Conservation (phyloP, 1,284 basidiomycete species). For the Polyporus tsugae region DNA sequence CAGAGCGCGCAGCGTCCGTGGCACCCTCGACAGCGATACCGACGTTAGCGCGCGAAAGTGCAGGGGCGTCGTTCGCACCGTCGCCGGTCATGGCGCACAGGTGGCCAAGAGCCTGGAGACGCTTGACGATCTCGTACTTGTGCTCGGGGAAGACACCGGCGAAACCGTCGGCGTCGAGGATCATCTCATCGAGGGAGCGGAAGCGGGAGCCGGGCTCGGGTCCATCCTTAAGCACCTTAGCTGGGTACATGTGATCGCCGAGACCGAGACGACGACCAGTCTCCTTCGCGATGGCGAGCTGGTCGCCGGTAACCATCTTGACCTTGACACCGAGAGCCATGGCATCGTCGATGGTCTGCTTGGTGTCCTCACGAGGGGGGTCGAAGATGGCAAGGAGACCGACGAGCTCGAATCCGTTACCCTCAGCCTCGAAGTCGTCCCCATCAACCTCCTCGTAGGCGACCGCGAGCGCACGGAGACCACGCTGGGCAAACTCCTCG, state of each 20-base stretch:
- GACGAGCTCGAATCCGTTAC: conserved; percentile 96
- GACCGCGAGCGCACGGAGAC: conserved; percentile 97
- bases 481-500: conserved; percentile 94
- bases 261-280: conserved; percentile 97
- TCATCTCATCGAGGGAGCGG: conserved; percentile 90
- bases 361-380: conserved; percentile 97
- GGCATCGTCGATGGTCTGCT: conserved; percentile 98
- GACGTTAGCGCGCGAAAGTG: conserved; percentile 93
- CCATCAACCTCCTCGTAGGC: conserved; percentile 94
- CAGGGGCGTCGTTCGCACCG: conserved; percentile 96
- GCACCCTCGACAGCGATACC: conserved; percentile 98
- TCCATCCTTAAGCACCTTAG: conserved; percentile 94
- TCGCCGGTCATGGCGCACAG: conserved; percentile 95
- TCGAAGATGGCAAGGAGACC: conserved; percentile 98
- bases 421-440: conserved; percentile 82
- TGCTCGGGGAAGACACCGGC: conserved; percentile 97
- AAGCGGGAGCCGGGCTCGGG: conserved; percentile 84
- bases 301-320: conserved; percentile 99
- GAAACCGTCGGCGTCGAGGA: conserved; percentile 91
- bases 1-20: conserved; percentile 94
- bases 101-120: conserved; percentile 91
- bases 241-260: conserved; percentile 97
- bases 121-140: conserved; percentile 95
- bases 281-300: conserved; percentile 99
- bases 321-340: conserved; percentile 96